Evolutionary conservation across 176 grass and related monocot genomes (phyloP), one percentile per base, ranked within the genome.

Genomic region (Carex myosuroides): DNA sequence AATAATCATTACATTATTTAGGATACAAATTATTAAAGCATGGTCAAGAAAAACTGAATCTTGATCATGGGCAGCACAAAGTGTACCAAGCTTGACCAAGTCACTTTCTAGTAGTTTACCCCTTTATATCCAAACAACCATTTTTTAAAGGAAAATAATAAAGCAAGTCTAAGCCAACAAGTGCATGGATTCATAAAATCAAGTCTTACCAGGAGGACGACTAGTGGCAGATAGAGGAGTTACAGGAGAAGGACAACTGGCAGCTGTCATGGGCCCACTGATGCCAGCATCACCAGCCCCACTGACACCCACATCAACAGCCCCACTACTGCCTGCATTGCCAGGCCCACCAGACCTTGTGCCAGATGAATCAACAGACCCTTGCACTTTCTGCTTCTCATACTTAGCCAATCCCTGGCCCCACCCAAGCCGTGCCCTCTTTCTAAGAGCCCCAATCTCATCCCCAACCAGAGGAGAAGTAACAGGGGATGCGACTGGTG

Each of bases 351-450:
- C 80, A 18, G 79, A 71, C 58, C 68, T 55, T 37, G 11, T 50
- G 46, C 29, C 72, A 70, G 60, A 72, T 32, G 67, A 83, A 54
- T 83, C 79, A 22, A 77, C 16, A 24, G 64, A 76, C 2, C 86
- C 80, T 53, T 90, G 57, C 0, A 59, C 87, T 52, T 79, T 83
- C 56, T 79, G 60, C 44, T 85, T 93, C 80, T 93, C 91, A 87
- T 90, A 90, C 55, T 90, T 89, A 1, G 88, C 89, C 44, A 93
- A 54, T 5, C 86, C 86, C 42, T 93, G 81, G 11, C 91, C 86
- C 84, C 84, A 93, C 13, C 77, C 86, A 69, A 93, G 88, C 32
- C 88, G 84, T 17, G 84, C 57, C 81, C 85, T 93, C 83, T 88
- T 93, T 53, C 33, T 86, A 83, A 32, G 18, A 50, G 57, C 20